A percentile compares a stretch with the other conserved stretches of the same genome.
Evolutionary conservation across 1,284 basidiomycete species (phyloP).

Genomic region (Ustilago esculenta): DNA sequence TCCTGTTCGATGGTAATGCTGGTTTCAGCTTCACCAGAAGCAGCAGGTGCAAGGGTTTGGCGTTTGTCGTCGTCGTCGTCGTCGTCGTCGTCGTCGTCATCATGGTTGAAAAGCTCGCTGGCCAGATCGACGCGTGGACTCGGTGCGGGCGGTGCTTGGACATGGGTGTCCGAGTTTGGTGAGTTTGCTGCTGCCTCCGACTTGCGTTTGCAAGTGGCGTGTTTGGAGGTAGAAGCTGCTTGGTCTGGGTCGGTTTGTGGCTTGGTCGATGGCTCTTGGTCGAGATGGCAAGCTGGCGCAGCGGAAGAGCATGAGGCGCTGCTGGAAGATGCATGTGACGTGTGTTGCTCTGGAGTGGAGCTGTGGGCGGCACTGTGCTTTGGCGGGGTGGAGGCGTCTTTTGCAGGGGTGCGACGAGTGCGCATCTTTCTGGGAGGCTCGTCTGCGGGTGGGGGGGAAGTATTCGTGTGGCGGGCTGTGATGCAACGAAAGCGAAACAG

Average conservation of each 20-base stretch:
- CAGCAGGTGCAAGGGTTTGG: background rate
- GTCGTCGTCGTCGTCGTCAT: background rate
- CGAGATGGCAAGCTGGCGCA: no score
- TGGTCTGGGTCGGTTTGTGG: background rate
- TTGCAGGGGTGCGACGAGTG: constrained; percentile 18
- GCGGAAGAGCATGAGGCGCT: no score
- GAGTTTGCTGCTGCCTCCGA: background rate
- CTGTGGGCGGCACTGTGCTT: background rate
- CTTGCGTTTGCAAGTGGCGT: constrained; percentile 1
- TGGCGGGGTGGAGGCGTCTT: constrained; percentile 3
- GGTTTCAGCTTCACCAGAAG: background rate
- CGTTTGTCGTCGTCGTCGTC: background rate
- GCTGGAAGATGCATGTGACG: background rate
- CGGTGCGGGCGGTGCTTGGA: background rate
- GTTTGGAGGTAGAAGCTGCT: background rate
- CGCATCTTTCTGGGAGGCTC: constrained; percentile 14
- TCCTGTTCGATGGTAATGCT: constrained; percentile 1
- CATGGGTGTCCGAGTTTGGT: no score
- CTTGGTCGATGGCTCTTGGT: background rate
- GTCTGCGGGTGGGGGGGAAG: constrained; percentile 3
- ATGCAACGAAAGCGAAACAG: background rate
- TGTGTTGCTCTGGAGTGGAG: background rate
- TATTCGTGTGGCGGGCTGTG: constrained; percentile 9
- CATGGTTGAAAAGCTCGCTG: constrained; percentile 20
- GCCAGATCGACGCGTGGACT: constrained; percentile 14